Evolutionary conservation across 1,284 basidiomycete genomes (phyloP).

Genomic region (Fomes fomentarius): DNA sequence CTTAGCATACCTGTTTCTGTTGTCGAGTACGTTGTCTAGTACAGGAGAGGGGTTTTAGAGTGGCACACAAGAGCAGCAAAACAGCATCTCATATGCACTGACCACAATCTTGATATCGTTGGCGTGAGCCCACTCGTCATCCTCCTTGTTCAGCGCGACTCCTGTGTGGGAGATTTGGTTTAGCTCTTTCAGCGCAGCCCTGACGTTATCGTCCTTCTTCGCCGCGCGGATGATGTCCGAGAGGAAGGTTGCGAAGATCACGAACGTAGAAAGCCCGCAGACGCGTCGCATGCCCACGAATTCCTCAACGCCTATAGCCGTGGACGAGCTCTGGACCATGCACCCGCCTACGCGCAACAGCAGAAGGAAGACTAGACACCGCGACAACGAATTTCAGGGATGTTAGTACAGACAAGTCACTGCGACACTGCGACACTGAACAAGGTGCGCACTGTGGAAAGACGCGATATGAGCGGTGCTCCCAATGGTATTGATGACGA

Average conservation of each 20-base stretch:
- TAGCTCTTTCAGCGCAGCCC: not conserved
- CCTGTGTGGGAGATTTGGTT: not conserved
- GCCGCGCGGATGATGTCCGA: conserved; percentile 6
- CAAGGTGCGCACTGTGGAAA: conserved; percentile 9
- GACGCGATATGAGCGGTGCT: conserved; percentile 10
- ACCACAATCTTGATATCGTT: conserved; percentile 13
- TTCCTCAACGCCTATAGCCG: conserved; percentile 6
- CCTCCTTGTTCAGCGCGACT: conserved; percentile 10
- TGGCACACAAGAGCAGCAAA: not conserved
- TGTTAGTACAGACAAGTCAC: no score
- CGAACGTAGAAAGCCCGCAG: conserved; percentile 2
- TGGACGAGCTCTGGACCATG: conserved; percentile 12
- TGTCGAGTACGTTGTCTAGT: conserved; percentile 10
- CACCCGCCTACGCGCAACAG: conserved; percentile 2
- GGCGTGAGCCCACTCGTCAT: conserved; percentile 15
- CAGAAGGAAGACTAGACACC: conserved; percentile 1
- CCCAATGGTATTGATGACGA: conserved; percentile 14
- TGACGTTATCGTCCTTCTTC: not conserved
- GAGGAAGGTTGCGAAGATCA: conserved; percentile 13
- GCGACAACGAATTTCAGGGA: not conserved
- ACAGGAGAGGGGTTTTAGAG: no score
- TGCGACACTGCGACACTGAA: no score
- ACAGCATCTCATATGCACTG: not conserved
- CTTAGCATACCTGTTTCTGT: conserved; percentile 9
- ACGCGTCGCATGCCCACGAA: conserved; percentile 6